Conservation (phyloP, 306 rosid genomes). For the Gastrolobium villosum region DNA sequence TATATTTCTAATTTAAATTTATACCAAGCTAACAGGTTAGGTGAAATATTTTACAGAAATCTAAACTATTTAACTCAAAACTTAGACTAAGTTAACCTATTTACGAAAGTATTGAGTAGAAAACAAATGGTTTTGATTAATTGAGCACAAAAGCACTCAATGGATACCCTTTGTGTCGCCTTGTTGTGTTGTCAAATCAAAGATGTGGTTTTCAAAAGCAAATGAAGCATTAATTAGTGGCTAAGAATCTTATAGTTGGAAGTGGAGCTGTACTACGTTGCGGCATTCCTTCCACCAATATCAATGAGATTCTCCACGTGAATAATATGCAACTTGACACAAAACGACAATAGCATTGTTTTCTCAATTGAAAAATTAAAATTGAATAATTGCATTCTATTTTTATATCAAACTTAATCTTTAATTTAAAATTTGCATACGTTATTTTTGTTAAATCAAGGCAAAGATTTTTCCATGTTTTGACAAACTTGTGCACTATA, state of each 20-base stretch:
- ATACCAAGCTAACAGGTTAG: too few relatives aligned
- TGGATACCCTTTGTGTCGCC: slow-evolving; percentile 18
- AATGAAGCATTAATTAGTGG: not conserved
- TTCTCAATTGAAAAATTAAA: not conserved
- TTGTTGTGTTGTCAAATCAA: slow-evolving; percentile 27
- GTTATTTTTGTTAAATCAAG: too few relatives aligned
- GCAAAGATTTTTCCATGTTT: too few relatives aligned
- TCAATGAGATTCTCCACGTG: slow-evolving; percentile 39
- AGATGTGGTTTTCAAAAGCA: slow-evolving; percentile 4
- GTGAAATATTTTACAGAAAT: too few relatives aligned
- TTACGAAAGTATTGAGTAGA: not conserved
- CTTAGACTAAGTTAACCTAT: too few relatives aligned
- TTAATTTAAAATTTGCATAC: too few relatives aligned
- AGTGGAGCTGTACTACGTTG: slow-evolving; percentile 9
- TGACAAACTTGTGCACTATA: too few relatives aligned
- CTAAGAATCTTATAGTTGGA: slow-evolving; percentile 22
- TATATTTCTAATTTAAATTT: too few relatives aligned
- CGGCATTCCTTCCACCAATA: not conserved
- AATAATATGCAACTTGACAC: slow-evolving; percentile 31
- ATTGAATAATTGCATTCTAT: not conserved
- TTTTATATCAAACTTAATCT: not conserved
- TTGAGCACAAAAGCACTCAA: slow-evolving; percentile 44
- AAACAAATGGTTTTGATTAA: not conserved
- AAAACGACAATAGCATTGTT: not conserved
- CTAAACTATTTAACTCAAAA: too few relatives aligned